phyloP scores from a whole-genome alignment of 768 basidiomycete genomes.

The Fomitopsis serialis region DNA sequence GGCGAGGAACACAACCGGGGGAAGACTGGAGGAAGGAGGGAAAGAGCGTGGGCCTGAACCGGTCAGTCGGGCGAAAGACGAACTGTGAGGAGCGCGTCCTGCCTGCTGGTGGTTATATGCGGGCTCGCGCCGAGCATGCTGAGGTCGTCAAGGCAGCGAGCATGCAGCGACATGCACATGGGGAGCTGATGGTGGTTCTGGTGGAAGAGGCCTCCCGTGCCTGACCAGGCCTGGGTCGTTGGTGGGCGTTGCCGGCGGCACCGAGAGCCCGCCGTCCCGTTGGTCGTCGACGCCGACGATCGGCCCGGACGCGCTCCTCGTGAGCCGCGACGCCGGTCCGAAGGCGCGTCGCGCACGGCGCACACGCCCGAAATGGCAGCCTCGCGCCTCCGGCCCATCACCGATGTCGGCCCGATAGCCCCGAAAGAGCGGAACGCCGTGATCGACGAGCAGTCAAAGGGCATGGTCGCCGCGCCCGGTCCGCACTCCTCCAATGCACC shows the following conservation, averaged over 20 bases:
- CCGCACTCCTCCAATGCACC: not conserved
- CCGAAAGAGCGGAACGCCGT: not conserved
- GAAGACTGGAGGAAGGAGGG: not conserved
- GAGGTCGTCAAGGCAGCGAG: not conserved
- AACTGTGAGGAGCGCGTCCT: not conserved
- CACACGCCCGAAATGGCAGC: not conserved
- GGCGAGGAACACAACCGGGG: not conserved
- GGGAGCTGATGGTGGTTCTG: not conserved
- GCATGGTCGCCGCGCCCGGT: not conserved
- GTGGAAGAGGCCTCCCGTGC: too few relatives aligned
- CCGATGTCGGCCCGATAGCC: not conserved
- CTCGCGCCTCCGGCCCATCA: not conserved
- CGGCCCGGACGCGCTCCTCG: too few relatives aligned
- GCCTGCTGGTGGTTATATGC: not conserved
- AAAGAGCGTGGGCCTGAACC: slow-evolving; percentile 17
- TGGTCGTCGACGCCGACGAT: too few relatives aligned
- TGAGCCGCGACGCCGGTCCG: too few relatives aligned
- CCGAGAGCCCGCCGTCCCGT: too few relatives aligned
- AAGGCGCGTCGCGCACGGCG: not conserved
- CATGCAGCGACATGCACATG: too few relatives aligned
- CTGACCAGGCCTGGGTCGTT: too few relatives aligned
- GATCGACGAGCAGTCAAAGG: not conserved
- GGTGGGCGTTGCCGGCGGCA: too few relatives aligned
- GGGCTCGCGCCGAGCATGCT: not conserved
- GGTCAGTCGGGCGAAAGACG: slow-evolving; percentile 13